phyloP scores from a whole-genome alignment of 495 filamentous ascomycete genomes.

The Penicillium argentinense region DNA sequence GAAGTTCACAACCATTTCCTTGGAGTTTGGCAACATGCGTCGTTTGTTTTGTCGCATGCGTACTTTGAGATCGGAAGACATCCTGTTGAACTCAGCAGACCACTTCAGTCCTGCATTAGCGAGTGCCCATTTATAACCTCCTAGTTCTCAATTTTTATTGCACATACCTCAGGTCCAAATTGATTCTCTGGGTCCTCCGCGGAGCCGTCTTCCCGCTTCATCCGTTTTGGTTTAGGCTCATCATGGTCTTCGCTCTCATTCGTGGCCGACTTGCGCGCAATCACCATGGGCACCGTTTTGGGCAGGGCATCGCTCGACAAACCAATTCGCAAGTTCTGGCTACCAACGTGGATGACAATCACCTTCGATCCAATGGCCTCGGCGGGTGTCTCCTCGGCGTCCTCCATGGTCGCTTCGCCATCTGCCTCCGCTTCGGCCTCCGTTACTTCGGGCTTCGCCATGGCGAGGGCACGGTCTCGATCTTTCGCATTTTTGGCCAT shows the following conservation, averaged over 20 bases:
- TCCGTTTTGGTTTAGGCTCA: constrained; percentile 87
- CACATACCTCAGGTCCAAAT: constrained; percentile 80
- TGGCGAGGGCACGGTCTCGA: constrained; percentile 78
- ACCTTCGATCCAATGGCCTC: constrained; percentile 81
- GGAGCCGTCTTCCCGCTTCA: constrained; percentile 66
- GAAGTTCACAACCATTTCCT: constrained; percentile 89
- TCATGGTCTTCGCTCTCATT: constrained; percentile 79
- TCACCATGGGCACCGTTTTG: constrained; percentile 89
- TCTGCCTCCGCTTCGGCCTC: constrained; percentile 50
- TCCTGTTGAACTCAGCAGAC: constrained; percentile 71
- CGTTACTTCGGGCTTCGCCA: constrained; percentile 51
- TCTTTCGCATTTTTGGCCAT: constrained; percentile 85
- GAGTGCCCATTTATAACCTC: neutral
- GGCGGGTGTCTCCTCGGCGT: constrained; percentile 55
- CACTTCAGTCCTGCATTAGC: constrained; percentile 48
- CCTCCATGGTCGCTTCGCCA: constrained; percentile 65
- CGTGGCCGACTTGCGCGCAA: constrained; percentile 71
- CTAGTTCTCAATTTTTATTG: neutral
- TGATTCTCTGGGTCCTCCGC: constrained; percentile 67
- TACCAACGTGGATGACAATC: constrained; percentile 96
- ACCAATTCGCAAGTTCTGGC: constrained; percentile 91
- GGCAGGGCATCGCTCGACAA: constrained; percentile 92
- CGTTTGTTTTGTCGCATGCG: constrained; percentile 92
- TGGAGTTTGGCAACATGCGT: constrained; percentile 90
- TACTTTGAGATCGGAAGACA: constrained; percentile 81